A percentile compares a stretch with the other conserved stretches of the same genome.
Evolutionary conservation across 139 green algal species (phyloP).

Genomic region (Nannochloris sp.): DNA sequence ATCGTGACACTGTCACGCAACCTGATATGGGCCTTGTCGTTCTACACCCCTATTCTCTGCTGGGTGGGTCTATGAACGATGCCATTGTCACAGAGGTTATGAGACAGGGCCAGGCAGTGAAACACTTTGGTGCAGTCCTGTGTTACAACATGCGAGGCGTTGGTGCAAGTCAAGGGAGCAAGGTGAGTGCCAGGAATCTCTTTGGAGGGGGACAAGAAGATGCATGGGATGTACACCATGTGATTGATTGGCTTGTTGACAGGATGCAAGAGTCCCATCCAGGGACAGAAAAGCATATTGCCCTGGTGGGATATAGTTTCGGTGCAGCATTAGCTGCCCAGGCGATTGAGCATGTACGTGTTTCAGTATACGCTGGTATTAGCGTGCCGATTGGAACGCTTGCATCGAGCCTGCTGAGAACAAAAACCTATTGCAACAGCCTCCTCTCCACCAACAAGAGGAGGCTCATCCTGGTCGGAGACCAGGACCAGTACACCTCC

Average conservation of each 20-base stretch:
- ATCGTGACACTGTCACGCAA: background rate
- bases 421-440: constrained; percentile 10
- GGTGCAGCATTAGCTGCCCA: constrained; percentile 27
- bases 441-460: constrained; percentile 11
- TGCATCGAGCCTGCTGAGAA: constrained; percentile 14
- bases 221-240: background rate
- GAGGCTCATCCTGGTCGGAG: constrained; percentile 18
- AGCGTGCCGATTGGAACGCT: constrained; percentile 18
- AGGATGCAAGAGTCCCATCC: background rate
- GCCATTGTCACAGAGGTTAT: constrained; percentile 22
- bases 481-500: constrained; percentile 24
- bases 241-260: background rate
- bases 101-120: constrained; percentile 5
- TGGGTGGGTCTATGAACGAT: constrained; percentile 27
- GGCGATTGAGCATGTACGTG: constrained; percentile 10
- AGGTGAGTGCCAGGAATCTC: too few relatives aligned
- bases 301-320: constrained; percentile 22
- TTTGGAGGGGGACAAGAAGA: too few relatives aligned
- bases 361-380: constrained; percentile 18
- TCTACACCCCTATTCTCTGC: constrained; percentile 21
- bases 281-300: constrained; percentile 4
- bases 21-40: constrained; percentile 2
- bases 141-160: too few relatives aligned
- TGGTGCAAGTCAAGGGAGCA: too few relatives aligned
- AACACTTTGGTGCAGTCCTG: background rate